These are phyloP conservation scores for Xylariaceae sp. DNA, from an alignment of 2,329 filamentous ascomycete species.

Conservation along the genomic window DNA sequence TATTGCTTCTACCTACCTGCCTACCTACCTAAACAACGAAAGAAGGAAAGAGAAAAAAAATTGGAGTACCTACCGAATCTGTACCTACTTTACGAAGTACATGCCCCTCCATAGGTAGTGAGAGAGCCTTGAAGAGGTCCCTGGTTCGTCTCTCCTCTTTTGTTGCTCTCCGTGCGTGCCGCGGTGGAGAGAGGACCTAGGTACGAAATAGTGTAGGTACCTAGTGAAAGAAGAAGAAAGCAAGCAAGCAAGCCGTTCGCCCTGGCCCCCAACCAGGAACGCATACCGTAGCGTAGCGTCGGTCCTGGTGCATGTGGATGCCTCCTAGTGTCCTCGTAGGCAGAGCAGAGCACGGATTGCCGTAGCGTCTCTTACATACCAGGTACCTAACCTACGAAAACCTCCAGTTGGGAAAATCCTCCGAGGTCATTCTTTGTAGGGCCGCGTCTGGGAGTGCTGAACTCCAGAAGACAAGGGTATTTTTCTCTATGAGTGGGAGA, in stretches of 20 bases:
- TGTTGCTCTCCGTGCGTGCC: not conserved
- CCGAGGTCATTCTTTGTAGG: conserved; percentile 28
- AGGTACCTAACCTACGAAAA: conserved; percentile 1
- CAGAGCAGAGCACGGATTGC: too few species aligned
- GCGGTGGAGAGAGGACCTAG: not conserved
- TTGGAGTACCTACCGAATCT: conserved; percentile 27
- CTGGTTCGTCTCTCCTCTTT: too few species aligned
- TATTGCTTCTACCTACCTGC: too few species aligned
- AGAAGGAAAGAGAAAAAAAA: conserved; percentile 8
- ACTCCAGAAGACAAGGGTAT: too few species aligned
- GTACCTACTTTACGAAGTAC: conserved; percentile 11
- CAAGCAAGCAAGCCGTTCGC: conserved; percentile 15
- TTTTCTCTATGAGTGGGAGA: too few species aligned
- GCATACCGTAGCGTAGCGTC: not conserved
- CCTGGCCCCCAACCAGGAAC: conserved; percentile 35
- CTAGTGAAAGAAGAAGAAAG: too few species aligned
- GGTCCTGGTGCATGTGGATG: not conserved
- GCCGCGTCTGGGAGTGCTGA: too few species aligned
- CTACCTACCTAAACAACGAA: too few species aligned
- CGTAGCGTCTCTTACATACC: not conserved
- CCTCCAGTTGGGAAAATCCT: conserved; percentile 40
- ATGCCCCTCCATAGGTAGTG: conserved; percentile 6
- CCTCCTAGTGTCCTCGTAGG: too few species aligned
- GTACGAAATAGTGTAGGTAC: too few species aligned
- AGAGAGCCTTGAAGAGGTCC: too few species aligned